A percentile compares a stretch with the other conserved stretches of the same genome.
Conservation (phyloP, 1,284 basidiomycete species). For the Malassezia brasiliensis region DNA sequence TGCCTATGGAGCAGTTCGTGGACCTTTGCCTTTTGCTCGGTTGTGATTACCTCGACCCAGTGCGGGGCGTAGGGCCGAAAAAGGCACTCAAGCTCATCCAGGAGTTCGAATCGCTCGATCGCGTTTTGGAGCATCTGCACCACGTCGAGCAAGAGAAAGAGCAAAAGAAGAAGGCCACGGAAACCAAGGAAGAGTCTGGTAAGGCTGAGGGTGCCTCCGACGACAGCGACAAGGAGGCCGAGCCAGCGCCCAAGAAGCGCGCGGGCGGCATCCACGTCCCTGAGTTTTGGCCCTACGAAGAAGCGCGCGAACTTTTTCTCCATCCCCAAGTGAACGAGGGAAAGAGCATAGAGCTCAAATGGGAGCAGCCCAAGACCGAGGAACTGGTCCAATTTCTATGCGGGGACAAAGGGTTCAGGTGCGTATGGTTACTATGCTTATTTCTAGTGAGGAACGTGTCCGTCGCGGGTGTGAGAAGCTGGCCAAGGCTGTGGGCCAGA, state of each 20-base stretch:
- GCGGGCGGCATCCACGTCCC: constrained; percentile 58
- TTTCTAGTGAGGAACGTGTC: constrained; percentile 79
- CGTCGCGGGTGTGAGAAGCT: constrained; percentile 90
- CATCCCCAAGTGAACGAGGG: constrained; percentile 80
- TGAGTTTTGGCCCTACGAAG: constrained; percentile 91
- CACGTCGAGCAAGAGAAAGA: constrained; percentile 55
- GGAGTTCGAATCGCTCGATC: constrained; percentile 71
- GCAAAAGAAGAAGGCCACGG: constrained; percentile 9
- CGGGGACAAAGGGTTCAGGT: constrained; percentile 94
- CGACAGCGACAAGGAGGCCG: constrained; percentile 16
- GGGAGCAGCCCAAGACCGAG: constrained; percentile 85
- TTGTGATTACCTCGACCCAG: constrained; percentile 95
- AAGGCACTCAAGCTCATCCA: constrained; percentile 85
- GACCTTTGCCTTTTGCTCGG: constrained; percentile 94
- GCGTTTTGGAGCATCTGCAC: constrained; percentile 70
- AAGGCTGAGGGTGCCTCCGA: constrained; percentile 17
- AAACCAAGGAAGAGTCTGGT: constrained; percentile 56
- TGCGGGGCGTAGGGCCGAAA: constrained; percentile 89
- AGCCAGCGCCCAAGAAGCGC: constrained; percentile 47
- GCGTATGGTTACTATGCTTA: constrained; percentile 33
- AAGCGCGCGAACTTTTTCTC: constrained; percentile 80
- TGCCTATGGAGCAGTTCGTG: constrained; percentile 87
- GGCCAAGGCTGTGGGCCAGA: constrained; percentile 71
- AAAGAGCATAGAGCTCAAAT: constrained; percentile 84
- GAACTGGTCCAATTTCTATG: constrained; percentile 91